Percentiles rank a stretch among this genome's conserved stretches.
These are phyloP conservation scores for Lasiodiplodia theobromae DNA, from an alignment of 2,329 filamentous ascomycete genomes.

Conservation along the genomic window DNA sequence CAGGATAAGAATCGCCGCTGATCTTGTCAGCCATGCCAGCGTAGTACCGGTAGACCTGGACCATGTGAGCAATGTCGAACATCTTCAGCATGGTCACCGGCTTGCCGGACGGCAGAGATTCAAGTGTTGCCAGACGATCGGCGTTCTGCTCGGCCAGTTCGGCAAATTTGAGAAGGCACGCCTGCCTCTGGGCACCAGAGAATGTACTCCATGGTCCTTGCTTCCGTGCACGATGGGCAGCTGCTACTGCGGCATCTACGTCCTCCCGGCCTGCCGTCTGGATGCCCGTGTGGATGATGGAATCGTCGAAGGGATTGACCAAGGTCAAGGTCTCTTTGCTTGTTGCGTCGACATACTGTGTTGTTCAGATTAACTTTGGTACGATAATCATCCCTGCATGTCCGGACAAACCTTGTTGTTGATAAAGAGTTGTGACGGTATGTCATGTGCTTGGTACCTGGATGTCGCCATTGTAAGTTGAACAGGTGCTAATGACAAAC, in stretches of 20 bases:
- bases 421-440: slow-evolving; percentile 18
- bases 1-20: slow-evolving; percentile 83
- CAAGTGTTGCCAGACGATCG: slow-evolving; percentile 78
- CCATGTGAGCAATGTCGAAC: slow-evolving; percentile 56
- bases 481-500: background rate
- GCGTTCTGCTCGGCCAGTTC: slow-evolving; percentile 80
- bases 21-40: slow-evolving; percentile 94
- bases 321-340: background rate
- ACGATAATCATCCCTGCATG: background rate
- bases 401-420: slow-evolving; percentile 7
- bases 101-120: slow-evolving; percentile 90
- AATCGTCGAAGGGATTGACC: slow-evolving; percentile 20
- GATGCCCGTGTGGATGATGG: slow-evolving; percentile 12
- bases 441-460: background rate
- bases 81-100: slow-evolving; percentile 59
- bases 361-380: background rate
- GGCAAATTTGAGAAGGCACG: slow-evolving; percentile 68
- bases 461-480: background rate
- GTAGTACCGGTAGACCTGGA: slow-evolving; percentile 85
- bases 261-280: slow-evolving; percentile 14
- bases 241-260: slow-evolving; percentile 16
- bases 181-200: slow-evolving; percentile 13
- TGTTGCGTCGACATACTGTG: background rate
- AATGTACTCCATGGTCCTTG: slow-evolving; percentile 18
- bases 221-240: background rate